A percentile compares a stretch with the other conserved stretches of the same genome.
phyloP scores from a whole-genome alignment of 192 early-diverging fungal species.

The Podila epicladia region DNA sequence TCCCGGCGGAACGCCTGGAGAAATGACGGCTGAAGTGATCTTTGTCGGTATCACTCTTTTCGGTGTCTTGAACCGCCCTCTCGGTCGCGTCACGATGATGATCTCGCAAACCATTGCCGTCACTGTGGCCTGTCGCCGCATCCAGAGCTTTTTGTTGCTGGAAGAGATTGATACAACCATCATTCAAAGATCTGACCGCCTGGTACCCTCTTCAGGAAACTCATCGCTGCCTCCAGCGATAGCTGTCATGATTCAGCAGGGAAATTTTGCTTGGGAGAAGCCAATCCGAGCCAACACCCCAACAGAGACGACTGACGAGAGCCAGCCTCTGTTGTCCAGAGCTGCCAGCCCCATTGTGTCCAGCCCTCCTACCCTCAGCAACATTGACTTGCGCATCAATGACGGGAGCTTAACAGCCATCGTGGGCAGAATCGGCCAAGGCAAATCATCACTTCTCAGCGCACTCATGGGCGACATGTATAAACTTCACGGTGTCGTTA shows the following conservation, averaged over 20 bases:
- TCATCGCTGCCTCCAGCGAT: not conserved
- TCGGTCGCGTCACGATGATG: conserved; percentile 80
- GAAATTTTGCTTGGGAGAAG: conserved; percentile 17
- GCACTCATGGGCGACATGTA: conserved; percentile 85
- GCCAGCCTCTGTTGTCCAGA: conserved; percentile 2
- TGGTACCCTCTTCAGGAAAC: not conserved
- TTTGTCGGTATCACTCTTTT: conserved; percentile 92
- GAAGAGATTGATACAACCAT: conserved; percentile 69
- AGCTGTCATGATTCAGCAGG: conserved; percentile 4
- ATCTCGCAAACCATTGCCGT: conserved; percentile 82
- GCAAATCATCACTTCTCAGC: conserved; percentile 77
- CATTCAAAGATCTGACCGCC: conserved; percentile 4
- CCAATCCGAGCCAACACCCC: not conserved
- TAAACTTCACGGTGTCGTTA: conserved; percentile 59
- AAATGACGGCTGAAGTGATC: conserved; percentile 70
- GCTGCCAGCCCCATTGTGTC: not conserved
- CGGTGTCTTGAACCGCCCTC: conserved; percentile 88
- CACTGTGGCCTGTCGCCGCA: conserved; percentile 77
- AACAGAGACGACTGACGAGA: not conserved
- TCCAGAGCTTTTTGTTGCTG: conserved; percentile 76
- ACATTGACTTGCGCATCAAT: conserved; percentile 52
- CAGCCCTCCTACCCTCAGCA: not conserved
- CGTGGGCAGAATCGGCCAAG: conserved; percentile 54
- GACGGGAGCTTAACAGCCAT: conserved; percentile 5
- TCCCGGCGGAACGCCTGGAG: conserved; percentile 54